Conservation (phyloP, 495 filamentous ascomycete genomes). For the Opeltia flavorubescens region DNA sequence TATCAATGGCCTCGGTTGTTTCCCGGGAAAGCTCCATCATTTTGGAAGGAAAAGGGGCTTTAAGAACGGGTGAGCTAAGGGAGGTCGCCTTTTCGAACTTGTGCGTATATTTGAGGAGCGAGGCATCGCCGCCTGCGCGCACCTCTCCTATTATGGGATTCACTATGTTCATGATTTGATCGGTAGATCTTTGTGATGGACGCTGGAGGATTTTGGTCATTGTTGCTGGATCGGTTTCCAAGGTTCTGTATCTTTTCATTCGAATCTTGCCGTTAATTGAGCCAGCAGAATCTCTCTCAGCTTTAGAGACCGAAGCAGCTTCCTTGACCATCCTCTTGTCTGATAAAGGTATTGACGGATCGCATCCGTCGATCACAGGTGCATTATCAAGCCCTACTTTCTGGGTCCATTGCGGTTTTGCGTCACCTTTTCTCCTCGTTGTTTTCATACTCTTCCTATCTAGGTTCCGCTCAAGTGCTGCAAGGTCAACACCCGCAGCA, state of each 20-base stretch:
- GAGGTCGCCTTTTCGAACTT: slow-evolving; percentile 93
- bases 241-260: slow-evolving; percentile 65
- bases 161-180: slow-evolving; percentile 78
- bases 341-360: slow-evolving; percentile 4
- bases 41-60: slow-evolving; percentile 68
- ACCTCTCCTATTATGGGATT: slow-evolving; percentile 83
- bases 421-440: slow-evolving; percentile 79
- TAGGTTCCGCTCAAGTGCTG: slow-evolving; percentile 80
- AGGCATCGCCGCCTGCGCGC: slow-evolving; percentile 66
- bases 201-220: slow-evolving; percentile 63
- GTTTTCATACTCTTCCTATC: slow-evolving; percentile 92
- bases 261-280: slow-evolving; percentile 50
- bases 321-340: slow-evolving; percentile 24
- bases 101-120: slow-evolving; percentile 80
- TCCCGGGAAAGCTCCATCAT: slow-evolving; percentile 76
- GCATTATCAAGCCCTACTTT: slow-evolving; percentile 53
- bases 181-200: slow-evolving; percentile 83
- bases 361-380: slow-evolving; percentile 1
- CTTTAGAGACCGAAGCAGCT: slow-evolving; percentile 28
- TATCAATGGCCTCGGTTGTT: slow-evolving; percentile 79
- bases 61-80: slow-evolving; percentile 73
- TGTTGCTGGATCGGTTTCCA: slow-evolving; percentile 41
- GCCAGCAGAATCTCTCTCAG: slow-evolving; percentile 27
- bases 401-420: slow-evolving; percentile 77
- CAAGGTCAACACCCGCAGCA: slow-evolving; percentile 63